Percentiles rank a stretch among this genome's conserved stretches.
Evolutionary conservation across 2,329 filamentous ascomycete species (phyloP).

Genomic region (Fusarium solani-melongenae): DNA sequence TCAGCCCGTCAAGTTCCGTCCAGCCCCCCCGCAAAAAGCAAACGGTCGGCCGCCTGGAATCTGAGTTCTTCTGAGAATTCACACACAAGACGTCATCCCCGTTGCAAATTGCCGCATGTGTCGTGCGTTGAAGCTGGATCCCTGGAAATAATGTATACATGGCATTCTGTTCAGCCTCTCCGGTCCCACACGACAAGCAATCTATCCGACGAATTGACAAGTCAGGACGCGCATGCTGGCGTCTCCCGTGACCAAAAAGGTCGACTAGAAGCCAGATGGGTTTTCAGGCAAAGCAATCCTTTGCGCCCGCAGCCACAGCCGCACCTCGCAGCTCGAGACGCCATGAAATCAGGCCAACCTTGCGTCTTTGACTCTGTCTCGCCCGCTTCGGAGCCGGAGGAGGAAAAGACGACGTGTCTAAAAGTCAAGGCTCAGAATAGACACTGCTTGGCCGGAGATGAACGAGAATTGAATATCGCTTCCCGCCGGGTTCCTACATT

Average conservation of each 20-base stretch:
- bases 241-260: background rate
- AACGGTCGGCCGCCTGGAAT: background rate
- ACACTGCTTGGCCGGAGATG: conserved; percentile 13
- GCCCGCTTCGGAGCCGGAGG: conserved; percentile 21
- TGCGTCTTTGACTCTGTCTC: conserved; percentile 5
- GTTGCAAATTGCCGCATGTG: conserved; percentile 20
- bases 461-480: conserved; percentile 13
- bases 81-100: conserved; percentile 8
- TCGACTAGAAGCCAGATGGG: background rate
- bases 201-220: background rate
- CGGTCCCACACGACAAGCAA: background rate
- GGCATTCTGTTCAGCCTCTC: background rate
- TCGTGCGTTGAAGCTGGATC: conserved; percentile 2
- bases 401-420: background rate
- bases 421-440: background rate
- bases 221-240: background rate
- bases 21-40: background rate
- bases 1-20: conserved; percentile 18
- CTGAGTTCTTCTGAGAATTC: conserved; percentile 16
- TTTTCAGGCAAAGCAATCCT: background rate
- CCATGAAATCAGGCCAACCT: background rate
- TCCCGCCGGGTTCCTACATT: conserved; percentile 20
- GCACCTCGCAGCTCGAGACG: background rate
- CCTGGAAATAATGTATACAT: background rate
- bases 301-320: background rate